Percentiles rank a stretch among this genome's conserved stretches.
phyloP scores from a whole-genome alignment of 768 basidiomycete species.

The Tricholoma matsutake region DNA sequence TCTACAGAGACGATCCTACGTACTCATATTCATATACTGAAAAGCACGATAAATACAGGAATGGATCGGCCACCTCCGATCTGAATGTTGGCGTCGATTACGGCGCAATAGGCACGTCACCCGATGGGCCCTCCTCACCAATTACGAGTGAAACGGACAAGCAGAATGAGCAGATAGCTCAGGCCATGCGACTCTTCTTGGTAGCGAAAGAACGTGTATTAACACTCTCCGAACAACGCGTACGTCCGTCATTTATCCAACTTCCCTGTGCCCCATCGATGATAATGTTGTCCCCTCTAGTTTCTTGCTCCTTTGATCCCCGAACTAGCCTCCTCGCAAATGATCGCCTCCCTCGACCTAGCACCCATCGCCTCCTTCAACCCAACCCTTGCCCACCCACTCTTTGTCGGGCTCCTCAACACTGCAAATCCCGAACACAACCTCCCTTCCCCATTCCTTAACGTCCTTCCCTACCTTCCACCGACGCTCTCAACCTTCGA shows the following conservation, averaged over 20 bases:
- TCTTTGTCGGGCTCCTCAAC: conserved; percentile 57
- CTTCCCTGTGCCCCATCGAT: not conserved
- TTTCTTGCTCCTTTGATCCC: conserved; percentile 49
- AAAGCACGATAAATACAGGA: conserved; percentile 32
- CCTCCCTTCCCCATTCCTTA: conserved; percentile 51
- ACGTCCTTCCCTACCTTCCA: conserved; percentile 62
- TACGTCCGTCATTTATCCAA: conserved; percentile 28
- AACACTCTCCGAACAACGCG: conserved; percentile 73
- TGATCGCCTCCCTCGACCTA: conserved; percentile 69
- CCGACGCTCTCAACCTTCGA: conserved; percentile 75
- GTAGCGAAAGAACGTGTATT: conserved; percentile 70
- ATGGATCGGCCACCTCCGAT: conserved; percentile 41
- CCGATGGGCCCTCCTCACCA: conserved; percentile 15
- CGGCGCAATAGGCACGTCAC: conserved; percentile 11
- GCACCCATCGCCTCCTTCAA: conserved; percentile 65
- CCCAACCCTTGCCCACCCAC: conserved; percentile 64
- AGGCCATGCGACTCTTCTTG: conserved; percentile 66
- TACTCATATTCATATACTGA: conserved; percentile 40
- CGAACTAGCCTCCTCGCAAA: conserved; percentile 40
- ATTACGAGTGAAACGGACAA: conserved; percentile 51
- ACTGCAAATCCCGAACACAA: conserved; percentile 29
- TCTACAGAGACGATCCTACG: conserved; percentile 41
- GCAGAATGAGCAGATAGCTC: conserved; percentile 54
- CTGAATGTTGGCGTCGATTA: conserved; percentile 15
- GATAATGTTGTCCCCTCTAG: conserved; percentile 28